Conservation (phyloP, 495 filamentous ascomycete genomes). For the Articulospora tetracladia region DNA sequence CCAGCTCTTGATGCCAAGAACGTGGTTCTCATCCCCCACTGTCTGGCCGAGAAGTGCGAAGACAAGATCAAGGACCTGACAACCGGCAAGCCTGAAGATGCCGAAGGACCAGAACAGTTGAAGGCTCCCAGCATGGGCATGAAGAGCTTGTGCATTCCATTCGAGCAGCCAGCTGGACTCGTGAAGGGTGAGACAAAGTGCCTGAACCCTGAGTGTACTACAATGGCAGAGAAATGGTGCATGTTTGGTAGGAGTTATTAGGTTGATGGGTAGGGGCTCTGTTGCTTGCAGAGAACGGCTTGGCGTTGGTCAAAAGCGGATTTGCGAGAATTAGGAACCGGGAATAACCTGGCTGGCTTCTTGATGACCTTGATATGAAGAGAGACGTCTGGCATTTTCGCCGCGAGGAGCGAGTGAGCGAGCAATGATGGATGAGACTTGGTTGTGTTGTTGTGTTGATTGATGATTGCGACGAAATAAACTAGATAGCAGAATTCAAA, state of each 20-base stretch:
- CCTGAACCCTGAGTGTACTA: slow-evolving; percentile 76
- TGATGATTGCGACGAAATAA: not conserved
- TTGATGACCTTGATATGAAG: not conserved
- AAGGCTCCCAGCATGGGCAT: slow-evolving; percentile 92
- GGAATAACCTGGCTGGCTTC: not conserved
- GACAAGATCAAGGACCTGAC: slow-evolving; percentile 91
- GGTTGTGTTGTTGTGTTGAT: too few species aligned
- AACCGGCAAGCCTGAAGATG: slow-evolving; percentile 63
- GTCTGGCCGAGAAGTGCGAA: slow-evolving; percentile 77
- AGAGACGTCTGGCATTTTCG: not conserved
- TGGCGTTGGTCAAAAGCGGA: slow-evolving; percentile 6
- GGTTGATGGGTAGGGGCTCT: not conserved
- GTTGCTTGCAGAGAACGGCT: not conserved
- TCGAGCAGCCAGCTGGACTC: slow-evolving; percentile 85
- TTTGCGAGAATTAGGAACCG: not conserved
- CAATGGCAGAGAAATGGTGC: slow-evolving; percentile 72
- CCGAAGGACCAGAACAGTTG: slow-evolving; percentile 67
- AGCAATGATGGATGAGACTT: too few species aligned
- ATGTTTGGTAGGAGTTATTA: slow-evolving; percentile 77
- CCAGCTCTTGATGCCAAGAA: slow-evolving; percentile 90
- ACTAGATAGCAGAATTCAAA: not conserved
- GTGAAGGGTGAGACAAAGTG: slow-evolving; percentile 81
- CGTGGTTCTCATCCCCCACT: slow-evolving; percentile 82
- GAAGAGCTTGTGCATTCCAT: slow-evolving; percentile 96
- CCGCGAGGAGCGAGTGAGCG: not conserved